Base-by-base conservation (phyloP, 2,329 filamentous ascomycete genomes). In the Xenosphaeropsis pyriputrescens region DNA sequence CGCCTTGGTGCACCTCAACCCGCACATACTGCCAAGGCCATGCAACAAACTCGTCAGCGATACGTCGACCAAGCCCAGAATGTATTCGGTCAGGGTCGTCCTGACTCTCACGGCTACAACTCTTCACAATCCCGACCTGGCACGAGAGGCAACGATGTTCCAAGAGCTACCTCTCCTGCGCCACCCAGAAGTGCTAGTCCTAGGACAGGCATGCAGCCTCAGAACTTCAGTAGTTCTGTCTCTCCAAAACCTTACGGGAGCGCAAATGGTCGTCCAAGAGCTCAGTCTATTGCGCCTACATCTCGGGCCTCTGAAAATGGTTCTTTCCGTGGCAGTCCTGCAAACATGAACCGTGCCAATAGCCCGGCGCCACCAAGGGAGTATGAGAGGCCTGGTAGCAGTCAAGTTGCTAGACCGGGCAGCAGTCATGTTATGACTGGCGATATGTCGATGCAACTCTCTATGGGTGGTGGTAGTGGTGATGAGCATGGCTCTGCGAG, bases 21-120 rank as follows among this genome's bases (percentile, higher is more conserved):
- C 2, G 91, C 91, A 2, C 85, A 93, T 43, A 98, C 93, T 0
- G 83, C 85, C 4, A 84, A 81, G 45, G 85, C 91, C 35, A 98
- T 98, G 93, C 85, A 94, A 53, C 84, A 93, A 57, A 85, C 88
- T 4, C 91, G 86, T 0, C 81, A 93, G 50, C 86, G 86, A 57
- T 95, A 89, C 51, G 75, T 82, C 16, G 75, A 78, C 34, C 83
- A 95, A 57, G 85, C 84, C 2, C 74, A 85, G 32, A 85, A 71
- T 51, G 79, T 95, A 64, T 91, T 93, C 57, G 67, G 44, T 36
- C 54, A 48, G 44, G 45, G 37, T 36, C 48, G 51, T 37, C 48
- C 52, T 13, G 53, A 51, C 12, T 53, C 53, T 11, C 50, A 48
- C 38, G 39, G 43, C 14, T 40, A 40, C 42, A 46, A 59, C 34